These are phyloP conservation scores for Fusarium xylarioides DNA, from an alignment of 2,329 filamentous ascomycete species.

Conservation along the genomic window DNA sequence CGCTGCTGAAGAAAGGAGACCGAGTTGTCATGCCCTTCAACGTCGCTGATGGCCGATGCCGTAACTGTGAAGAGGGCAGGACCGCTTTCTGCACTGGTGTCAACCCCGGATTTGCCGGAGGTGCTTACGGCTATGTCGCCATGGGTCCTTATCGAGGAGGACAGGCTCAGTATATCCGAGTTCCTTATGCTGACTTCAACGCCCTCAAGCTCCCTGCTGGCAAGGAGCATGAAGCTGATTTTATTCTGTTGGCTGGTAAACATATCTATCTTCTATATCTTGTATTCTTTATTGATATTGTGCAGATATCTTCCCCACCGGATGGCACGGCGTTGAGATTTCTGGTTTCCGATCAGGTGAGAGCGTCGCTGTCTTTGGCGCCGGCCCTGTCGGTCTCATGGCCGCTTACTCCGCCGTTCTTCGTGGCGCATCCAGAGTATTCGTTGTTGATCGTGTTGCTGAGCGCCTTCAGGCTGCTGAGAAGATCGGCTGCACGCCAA, in stretches of 20 bases:
- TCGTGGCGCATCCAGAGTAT: constrained; percentile 69
- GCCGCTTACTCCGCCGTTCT: constrained; percentile 70
- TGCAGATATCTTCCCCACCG: constrained; percentile 48
- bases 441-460: constrained; percentile 69
- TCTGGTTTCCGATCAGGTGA: constrained; percentile 69
- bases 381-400: constrained; percentile 72
- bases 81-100: constrained; percentile 72
- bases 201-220: constrained; percentile 68
- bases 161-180: constrained; percentile 70
- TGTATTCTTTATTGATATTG: constrained; percentile 45
- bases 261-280: constrained; percentile 33
- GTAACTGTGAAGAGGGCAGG: constrained; percentile 70
- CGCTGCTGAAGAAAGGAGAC: constrained; percentile 68
- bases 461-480: constrained; percentile 67
- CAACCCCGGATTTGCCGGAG: constrained; percentile 50
- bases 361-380: constrained; percentile 71
- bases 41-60: constrained; percentile 69
- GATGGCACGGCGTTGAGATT: constrained; percentile 66
- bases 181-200: constrained; percentile 75
- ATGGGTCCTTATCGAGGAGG: constrained; percentile 63
- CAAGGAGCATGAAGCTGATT: constrained; percentile 69
- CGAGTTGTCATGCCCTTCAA: constrained; percentile 73
- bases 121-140: constrained; percentile 63
- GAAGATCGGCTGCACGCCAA: constrained; percentile 68
- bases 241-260: constrained; percentile 57